Evolutionary conservation across 345 rosid species (phyloP).

Genomic region (Populus pruinosa): DNA sequence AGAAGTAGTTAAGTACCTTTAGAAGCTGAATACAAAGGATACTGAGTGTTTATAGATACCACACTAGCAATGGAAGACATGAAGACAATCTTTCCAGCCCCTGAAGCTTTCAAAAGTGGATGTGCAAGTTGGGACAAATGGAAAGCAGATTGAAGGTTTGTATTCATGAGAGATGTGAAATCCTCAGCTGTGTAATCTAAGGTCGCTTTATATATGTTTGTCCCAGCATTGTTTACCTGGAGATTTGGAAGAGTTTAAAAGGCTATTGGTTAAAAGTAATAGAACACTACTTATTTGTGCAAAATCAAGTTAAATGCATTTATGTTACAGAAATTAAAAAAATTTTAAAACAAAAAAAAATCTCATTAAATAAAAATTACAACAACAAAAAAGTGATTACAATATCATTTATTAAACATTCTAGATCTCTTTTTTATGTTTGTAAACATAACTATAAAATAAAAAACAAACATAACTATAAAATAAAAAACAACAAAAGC

Average conservation of each 20-base stretch:
- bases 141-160: background rate
- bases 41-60: background rate
- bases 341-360: too few species aligned
- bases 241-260: background rate
- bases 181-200: background rate
- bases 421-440: too few species aligned
- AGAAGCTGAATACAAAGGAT: background rate
- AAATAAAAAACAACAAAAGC: too few species aligned
- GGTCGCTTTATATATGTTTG: background rate
- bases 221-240: conserved; percentile 1
- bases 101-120: conserved; percentile 1
- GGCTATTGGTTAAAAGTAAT: background rate
- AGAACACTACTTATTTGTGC: background rate
- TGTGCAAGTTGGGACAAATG: background rate
- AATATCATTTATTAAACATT: too few species aligned
- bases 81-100: background rate
- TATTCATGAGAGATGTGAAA: background rate
- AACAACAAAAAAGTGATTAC: too few species aligned
- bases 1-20: background rate
- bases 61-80: background rate
- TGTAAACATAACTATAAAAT: too few species aligned
- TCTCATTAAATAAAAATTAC: too few species aligned
- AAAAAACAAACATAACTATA: too few species aligned
- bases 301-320: background rate
- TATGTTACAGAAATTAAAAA: background rate